Percentiles rank a stretch among this genome's conserved stretches.
Conservation (phyloP, 352 stramenopile species). For the Aphanomyces euteiches region DNA sequence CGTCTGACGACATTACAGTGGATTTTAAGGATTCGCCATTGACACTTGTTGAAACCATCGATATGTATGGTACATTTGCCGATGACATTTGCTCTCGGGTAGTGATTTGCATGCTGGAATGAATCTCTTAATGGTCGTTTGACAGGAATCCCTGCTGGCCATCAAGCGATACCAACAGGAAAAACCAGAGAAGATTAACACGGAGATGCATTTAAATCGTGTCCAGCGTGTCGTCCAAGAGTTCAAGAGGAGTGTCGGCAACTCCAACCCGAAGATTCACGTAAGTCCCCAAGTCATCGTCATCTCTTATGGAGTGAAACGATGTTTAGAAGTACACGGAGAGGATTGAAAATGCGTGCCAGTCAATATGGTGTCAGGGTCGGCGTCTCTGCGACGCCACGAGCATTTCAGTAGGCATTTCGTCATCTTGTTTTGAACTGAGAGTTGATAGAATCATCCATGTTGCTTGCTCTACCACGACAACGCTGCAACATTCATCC, state of each 20-base stretch:
- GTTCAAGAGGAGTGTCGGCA: constrained; percentile 3
- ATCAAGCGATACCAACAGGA: constrained; percentile 23
- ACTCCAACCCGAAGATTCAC: not conserved
- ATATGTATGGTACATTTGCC: constrained; percentile 16
- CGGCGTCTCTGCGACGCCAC: constrained; percentile 16
- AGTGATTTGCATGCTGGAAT: not conserved
- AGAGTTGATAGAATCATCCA: constrained; percentile 1
- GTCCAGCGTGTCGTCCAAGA: constrained; percentile 8
- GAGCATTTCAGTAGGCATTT: not conserved
- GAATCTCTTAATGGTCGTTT: not conserved
- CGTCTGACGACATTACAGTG: not conserved
- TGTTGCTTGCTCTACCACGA: not conserved
- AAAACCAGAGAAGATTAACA: constrained; percentile 4
- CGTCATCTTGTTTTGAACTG: not conserved
- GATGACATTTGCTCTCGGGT: constrained; percentile 12
- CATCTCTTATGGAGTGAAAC: not conserved
- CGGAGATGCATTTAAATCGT: not conserved
- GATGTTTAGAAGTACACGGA: not conserved
- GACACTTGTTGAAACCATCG: not conserved
- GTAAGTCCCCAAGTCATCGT: not conserved
- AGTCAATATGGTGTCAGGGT: not conserved
- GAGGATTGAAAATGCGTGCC: not conserved
- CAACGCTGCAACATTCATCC: not conserved
- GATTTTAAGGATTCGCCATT: not conserved
- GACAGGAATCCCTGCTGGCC: not conserved